Percentiles rank a stretch among this genome's conserved stretches.
Conservation (phyloP, 2,329 filamentous ascomycete species). For the Phaeophleospora eucalypticola region DNA sequence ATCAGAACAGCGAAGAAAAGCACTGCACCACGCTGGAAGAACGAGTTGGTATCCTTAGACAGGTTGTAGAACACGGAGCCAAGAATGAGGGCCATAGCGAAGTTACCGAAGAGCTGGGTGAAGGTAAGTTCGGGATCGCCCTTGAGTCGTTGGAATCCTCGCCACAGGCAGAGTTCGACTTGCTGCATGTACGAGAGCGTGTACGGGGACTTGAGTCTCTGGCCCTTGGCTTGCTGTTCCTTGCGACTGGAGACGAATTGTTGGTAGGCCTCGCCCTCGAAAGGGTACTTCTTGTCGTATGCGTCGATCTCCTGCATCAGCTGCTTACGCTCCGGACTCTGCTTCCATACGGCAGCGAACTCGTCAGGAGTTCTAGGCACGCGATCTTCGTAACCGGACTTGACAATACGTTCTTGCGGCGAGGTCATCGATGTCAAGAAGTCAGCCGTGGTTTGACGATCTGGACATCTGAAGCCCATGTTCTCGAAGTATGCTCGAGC, state of each 20-base stretch:
- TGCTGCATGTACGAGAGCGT: conserved; percentile 76
- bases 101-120: conserved; percentile 66
- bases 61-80: conserved; percentile 79
- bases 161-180: conserved; percentile 71
- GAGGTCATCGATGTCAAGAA: conserved; percentile 72
- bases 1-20: conserved; percentile 85
- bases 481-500: conserved; percentile 66
- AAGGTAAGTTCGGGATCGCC: conserved; percentile 74
- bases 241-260: conserved; percentile 45
- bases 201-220: conserved; percentile 69
- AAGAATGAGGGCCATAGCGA: conserved; percentile 72
- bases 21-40: conserved; percentile 73
- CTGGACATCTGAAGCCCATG: conserved; percentile 69
- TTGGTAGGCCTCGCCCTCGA: conserved; percentile 43
- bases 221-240: conserved; percentile 44
- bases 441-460: conserved; percentile 68
- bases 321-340: conserved; percentile 46
- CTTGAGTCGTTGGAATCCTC: conserved; percentile 71
- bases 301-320: conserved; percentile 44
- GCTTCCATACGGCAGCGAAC: conserved; percentile 52
- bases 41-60: conserved; percentile 59
- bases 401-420: conserved; percentile 44
- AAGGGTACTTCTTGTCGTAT: conserved; percentile 44
- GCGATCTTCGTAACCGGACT: conserved; percentile 41
- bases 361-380: conserved; percentile 49